Evolutionary conservation across 805 yeast genomes (phyloP).

Genomic region (Lipomyces anomalus): DNA sequence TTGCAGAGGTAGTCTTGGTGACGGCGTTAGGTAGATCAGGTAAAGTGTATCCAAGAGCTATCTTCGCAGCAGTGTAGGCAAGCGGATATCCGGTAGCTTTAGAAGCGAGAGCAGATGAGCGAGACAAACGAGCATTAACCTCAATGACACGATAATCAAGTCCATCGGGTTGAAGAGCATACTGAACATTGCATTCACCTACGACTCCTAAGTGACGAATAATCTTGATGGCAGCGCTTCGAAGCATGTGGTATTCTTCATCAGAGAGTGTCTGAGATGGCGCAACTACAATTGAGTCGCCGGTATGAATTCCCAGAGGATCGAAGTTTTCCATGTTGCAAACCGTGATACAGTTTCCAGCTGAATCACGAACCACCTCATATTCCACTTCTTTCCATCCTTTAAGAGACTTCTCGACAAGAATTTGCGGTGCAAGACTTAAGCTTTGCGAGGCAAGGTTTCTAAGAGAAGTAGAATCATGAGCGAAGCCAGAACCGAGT

Average conservation of each 20-base stretch:
- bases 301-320: constrained; percentile 97
- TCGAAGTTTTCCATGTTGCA: constrained; percentile 99
- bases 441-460: constrained; percentile 86
- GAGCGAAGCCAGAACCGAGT: constrained; percentile 94
- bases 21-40: constrained; percentile 96
- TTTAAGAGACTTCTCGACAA: constrained; percentile 85
- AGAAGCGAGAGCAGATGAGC: constrained; percentile 96
- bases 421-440: constrained; percentile 86
- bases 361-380: constrained; percentile 95
- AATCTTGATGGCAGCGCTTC: constrained; percentile 95
- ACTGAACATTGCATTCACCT: constrained; percentile 98
- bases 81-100: constrained; percentile 98
- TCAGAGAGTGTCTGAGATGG: constrained; percentile 97
- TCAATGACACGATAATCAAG: constrained; percentile 94
- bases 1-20: constrained; percentile 91
- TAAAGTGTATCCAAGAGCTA: constrained; percentile 88
- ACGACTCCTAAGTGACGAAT: constrained; percentile 97
- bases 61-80: constrained; percentile 97
- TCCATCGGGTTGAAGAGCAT: constrained; percentile 93
- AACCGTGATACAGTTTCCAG: constrained; percentile 95
- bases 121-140: constrained; percentile 93
- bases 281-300: constrained; percentile 98
- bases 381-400: constrained; percentile 99
- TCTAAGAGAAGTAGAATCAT: constrained; percentile 71
- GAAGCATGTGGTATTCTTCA: constrained; percentile 95